Evolutionary conservation across 805 yeast species (phyloP).

Genomic region (Wickerhamiella qilinensis): DNA sequence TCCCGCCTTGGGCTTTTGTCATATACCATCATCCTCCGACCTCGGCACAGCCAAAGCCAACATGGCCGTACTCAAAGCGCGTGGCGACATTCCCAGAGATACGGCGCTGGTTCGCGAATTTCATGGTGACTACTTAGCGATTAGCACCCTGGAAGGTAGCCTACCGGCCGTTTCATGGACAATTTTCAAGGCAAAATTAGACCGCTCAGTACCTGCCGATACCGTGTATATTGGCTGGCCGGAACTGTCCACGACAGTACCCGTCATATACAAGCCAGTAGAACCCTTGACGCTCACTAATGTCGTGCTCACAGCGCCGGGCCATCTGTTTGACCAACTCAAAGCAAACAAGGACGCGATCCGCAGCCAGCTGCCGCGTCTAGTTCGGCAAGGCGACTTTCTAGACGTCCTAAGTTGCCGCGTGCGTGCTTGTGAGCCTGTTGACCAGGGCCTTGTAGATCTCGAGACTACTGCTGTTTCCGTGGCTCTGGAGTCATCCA

Average conservation of each 20-base stretch:
- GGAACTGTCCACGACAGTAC: background rate
- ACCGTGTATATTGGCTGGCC: conserved; percentile 1
- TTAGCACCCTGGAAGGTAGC: conserved; percentile 1
- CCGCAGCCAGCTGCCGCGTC: conserved; percentile 21
- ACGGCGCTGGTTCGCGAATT: conserved; percentile 1
- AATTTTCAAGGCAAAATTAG: conserved; percentile 1
- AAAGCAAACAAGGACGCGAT: conserved; percentile 23
- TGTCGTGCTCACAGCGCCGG: conserved; percentile 29
- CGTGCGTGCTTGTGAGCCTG: conserved; percentile 54
- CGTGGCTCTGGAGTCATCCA: conserved; percentile 26
- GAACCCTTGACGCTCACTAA: conserved; percentile 20
- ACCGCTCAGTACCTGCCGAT: background rate
- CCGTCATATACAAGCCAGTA: conserved; percentile 1
- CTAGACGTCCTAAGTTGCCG: conserved; percentile 32
- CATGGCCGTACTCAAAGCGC: conserved; percentile 2
- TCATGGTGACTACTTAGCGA: background rate
- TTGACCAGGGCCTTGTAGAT: conserved; percentile 44
- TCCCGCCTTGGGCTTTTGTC: too few species aligned
- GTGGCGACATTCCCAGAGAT: background rate
- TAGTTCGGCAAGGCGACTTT: conserved; percentile 28
- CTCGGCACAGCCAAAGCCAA: too few species aligned
- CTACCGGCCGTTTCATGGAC: conserved; percentile 6
- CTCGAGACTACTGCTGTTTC: conserved; percentile 33
- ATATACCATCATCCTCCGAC: too few species aligned
- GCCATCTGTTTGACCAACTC: conserved; percentile 31